A percentile compares a stretch with the other conserved stretches of the same genome.
phyloP scores from a whole-genome alignment of 495 filamentous ascomycete species.

The Penicillium canescens region DNA sequence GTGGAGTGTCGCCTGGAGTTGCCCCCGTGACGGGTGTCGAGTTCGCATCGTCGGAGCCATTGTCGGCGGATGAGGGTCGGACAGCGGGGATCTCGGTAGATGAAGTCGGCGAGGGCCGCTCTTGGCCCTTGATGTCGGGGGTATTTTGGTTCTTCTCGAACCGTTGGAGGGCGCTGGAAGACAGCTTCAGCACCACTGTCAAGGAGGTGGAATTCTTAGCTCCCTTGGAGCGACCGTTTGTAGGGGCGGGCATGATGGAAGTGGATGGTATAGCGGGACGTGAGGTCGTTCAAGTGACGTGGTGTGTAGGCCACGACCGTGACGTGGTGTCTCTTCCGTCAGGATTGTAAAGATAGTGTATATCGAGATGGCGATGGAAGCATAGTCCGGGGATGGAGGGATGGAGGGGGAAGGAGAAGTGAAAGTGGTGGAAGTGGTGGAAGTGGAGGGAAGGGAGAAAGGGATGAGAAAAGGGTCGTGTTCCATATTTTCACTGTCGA shows the following conservation, averaged over 20 bases:
- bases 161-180: constrained; percentile 43
- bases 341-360: constrained; percentile 5
- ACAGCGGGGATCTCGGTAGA: constrained; percentile 49
- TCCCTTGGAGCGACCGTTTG: constrained; percentile 41
- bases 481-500: constrained; percentile 17
- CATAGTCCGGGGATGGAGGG: constrained; percentile 13
- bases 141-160: constrained; percentile 45
- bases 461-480: constrained; percentile 15
- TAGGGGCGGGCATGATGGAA: constrained; percentile 33
- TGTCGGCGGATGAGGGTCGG: constrained; percentile 54
- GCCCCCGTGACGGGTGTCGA: constrained; percentile 54
- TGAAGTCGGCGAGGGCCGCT: constrained; percentile 48
- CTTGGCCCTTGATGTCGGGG: constrained; percentile 43
- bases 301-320: constrained; percentile 17
- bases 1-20: constrained; percentile 52
- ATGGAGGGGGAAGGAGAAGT: constrained; percentile 17
- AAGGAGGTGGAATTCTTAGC: constrained; percentile 43
- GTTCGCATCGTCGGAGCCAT: constrained; percentile 57
- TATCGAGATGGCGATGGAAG: constrained; percentile 3
- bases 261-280: constrained; percentile 6
- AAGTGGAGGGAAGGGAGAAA: constrained; percentile 27
- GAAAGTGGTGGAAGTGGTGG: constrained; percentile 21
- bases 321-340: constrained; percentile 24
- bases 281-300: constrained; percentile 15
- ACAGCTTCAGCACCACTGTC: constrained; percentile 56